Percentiles rank a stretch among this genome's conserved stretches.
Conservation (phyloP, 768 basidiomycete genomes). For the Mrakia hoshinonis region DNA sequence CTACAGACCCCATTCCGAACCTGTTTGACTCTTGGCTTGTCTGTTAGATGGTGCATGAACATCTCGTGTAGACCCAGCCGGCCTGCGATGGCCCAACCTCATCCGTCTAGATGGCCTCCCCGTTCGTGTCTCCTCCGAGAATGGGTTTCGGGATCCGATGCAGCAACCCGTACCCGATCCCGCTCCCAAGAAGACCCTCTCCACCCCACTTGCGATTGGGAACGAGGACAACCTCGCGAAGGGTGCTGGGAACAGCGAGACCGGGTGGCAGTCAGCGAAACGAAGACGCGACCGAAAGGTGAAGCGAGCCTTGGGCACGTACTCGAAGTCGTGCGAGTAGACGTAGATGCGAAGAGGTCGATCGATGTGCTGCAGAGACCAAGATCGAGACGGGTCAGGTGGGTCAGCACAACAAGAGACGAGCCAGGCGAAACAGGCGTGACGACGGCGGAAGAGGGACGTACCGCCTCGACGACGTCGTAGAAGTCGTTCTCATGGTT, state of each 20-base stretch:
- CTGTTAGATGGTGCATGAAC: too few species aligned
- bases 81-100: too few species aligned
- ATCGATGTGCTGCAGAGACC: conserved; percentile 66
- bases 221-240: conserved; percentile 85
- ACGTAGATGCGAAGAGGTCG: conserved; percentile 90
- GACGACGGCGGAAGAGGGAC: conserved; percentile 35
- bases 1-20: too few species aligned
- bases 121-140: background rate
- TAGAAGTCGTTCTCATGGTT: conserved; percentile 92
- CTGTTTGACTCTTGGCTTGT: too few species aligned
- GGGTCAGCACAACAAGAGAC: background rate
- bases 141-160: conserved; percentile 49
- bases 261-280: conserved; percentile 24
- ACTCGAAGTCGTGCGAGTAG: conserved; percentile 96
- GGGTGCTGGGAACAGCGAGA: conserved; percentile 50
- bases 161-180: conserved; percentile 90
- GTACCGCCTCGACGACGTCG: conserved; percentile 80
- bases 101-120: too few species aligned
- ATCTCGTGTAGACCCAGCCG: too few species aligned
- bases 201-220: conserved; percentile 98
- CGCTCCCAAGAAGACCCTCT: conserved; percentile 86
- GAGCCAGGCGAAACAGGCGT: conserved; percentile 2
- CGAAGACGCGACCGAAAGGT: conserved; percentile 12
- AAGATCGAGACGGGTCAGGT: conserved; percentile 14
- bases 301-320: conserved; percentile 37